Conservation (phyloP, 305 asterid genomes). For the Fraxinus xanthoxyloides region DNA sequence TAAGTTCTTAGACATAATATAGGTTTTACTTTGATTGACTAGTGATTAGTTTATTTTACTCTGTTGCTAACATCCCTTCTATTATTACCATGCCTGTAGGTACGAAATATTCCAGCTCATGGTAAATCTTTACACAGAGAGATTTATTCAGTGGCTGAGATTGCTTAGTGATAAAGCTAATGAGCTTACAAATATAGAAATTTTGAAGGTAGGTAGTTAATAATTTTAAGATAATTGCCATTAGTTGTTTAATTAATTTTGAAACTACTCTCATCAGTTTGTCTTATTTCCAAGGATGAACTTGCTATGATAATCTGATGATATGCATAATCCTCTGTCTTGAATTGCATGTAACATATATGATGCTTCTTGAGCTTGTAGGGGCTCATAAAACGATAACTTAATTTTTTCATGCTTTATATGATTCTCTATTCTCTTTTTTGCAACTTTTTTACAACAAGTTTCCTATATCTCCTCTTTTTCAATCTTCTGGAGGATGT, state of each 20-base stretch:
- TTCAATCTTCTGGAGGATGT: background rate
- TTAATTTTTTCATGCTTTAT: background rate
- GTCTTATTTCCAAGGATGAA: background rate
- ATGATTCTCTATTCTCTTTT: background rate
- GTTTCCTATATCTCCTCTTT: background rate
- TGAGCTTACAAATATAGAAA: slow-evolving; percentile 86
- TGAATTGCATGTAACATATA: slow-evolving; percentile 4
- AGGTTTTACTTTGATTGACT: slow-evolving; percentile 5
- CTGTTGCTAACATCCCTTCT: background rate
- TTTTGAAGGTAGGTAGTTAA: slow-evolving; percentile 68
- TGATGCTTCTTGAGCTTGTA: background rate
- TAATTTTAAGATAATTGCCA: slow-evolving; percentile 10
- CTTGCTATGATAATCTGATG: slow-evolving; percentile 4
- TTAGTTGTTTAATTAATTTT: slow-evolving; percentile 7
- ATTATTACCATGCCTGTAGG: slow-evolving; percentile 45
- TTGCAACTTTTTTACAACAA: background rate
- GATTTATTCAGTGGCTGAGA: slow-evolving; percentile 97
- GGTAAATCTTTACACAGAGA: slow-evolving; percentile 98
- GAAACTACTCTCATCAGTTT: background rate
- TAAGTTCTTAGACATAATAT: background rate
- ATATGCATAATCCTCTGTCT: background rate
- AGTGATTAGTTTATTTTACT: slow-evolving; percentile 17
- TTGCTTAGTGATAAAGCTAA: slow-evolving; percentile 91
- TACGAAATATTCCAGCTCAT: slow-evolving; percentile 98
- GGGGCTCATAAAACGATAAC: background rate